These are phyloP conservation scores for Xanthoceras sorbifolium DNA, from an alignment of 345 rosid genomes.

Conservation along the genomic window DNA sequence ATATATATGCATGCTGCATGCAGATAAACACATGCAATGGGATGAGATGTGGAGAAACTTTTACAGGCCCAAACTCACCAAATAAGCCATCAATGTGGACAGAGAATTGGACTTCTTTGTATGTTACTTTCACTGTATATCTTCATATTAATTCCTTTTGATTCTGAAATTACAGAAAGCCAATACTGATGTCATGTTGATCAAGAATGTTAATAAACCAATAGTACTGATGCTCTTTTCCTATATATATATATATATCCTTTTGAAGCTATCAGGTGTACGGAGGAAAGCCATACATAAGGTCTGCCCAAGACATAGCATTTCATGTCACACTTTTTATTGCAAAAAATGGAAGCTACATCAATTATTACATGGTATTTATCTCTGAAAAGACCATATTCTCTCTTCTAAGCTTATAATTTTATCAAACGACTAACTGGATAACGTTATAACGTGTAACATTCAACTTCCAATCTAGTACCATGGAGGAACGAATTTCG, in stretches of 20 bases:
- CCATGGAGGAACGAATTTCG: constrained; percentile 97
- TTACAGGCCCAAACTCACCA: constrained; percentile 78
- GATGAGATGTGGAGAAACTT: constrained; percentile 82
- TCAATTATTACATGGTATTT: constrained; percentile 90
- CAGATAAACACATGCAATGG: constrained; percentile 92
- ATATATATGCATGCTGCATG: not conserved
- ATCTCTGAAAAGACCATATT: not conserved
- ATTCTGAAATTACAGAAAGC: not conserved
- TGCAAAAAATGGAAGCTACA: constrained; percentile 80
- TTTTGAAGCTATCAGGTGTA: constrained; percentile 66
- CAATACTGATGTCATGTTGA: too few relatives aligned
- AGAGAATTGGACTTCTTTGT: constrained; percentile 92
- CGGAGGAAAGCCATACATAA: constrained; percentile 58
- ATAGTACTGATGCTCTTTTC: not conserved
- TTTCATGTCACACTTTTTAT: constrained; percentile 73
- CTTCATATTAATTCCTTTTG: not conserved
- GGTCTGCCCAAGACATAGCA: constrained; percentile 84
- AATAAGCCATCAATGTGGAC: constrained; percentile 89
- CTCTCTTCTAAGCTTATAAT: not conserved
- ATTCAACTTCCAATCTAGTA: constrained; percentile 42
- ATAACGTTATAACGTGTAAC: not conserved
- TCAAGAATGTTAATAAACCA: too few relatives aligned
- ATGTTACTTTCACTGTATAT: constrained; percentile 28
- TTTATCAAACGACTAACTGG: not conserved
- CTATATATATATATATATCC: too few relatives aligned